Percentiles rank a stretch among this genome's conserved stretches.
These are phyloP conservation scores for Lodderomyces elongisporus DNA, from an alignment of 1,139 yeast genomes.

Conservation along the genomic window DNA sequence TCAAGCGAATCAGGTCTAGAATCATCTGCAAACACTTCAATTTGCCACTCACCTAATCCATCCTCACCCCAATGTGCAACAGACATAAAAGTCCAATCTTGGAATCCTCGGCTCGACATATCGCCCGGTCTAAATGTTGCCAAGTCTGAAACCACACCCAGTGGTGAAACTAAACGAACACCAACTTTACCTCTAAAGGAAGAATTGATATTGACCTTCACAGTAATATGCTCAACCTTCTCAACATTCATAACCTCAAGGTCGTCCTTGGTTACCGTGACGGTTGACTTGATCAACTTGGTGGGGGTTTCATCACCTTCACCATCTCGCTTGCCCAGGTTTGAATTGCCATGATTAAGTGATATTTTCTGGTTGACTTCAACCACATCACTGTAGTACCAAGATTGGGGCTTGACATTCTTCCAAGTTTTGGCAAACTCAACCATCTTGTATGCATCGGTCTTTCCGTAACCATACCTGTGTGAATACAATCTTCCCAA, in stretches of 20 bases:
- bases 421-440: constrained; percentile 73
- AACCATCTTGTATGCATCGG: constrained; percentile 78
- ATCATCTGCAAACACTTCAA: constrained; percentile 47
- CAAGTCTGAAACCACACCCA: constrained; percentile 66
- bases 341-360: constrained; percentile 8
- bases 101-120: constrained; percentile 52
- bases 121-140: constrained; percentile 72
- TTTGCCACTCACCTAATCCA: constrained; percentile 78
- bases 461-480: constrained; percentile 86
- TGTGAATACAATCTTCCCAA: constrained; percentile 73
- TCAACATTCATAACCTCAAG: constrained; percentile 57
- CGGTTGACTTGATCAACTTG: constrained; percentile 32
- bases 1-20: constrained; percentile 18
- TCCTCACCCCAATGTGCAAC: constrained; percentile 97
- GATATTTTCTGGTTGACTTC: constrained; percentile 22
- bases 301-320: constrained; percentile 9
- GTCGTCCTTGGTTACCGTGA: constrained; percentile 47
- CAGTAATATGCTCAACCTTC: constrained; percentile 79
- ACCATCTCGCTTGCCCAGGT: constrained; percentile 12
- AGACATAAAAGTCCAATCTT: constrained; percentile 91
- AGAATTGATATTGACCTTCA: constrained; percentile 67
- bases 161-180: constrained; percentile 67
- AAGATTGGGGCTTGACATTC: constrained; percentile 85
- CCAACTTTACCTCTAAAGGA: constrained; percentile 65
- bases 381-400: constrained; percentile 54